Percentiles rank a stretch among this genome's conserved stretches.
Conservation (phyloP, 2,329 filamentous ascomycete genomes). For the Xylariaceae sp. region DNA sequence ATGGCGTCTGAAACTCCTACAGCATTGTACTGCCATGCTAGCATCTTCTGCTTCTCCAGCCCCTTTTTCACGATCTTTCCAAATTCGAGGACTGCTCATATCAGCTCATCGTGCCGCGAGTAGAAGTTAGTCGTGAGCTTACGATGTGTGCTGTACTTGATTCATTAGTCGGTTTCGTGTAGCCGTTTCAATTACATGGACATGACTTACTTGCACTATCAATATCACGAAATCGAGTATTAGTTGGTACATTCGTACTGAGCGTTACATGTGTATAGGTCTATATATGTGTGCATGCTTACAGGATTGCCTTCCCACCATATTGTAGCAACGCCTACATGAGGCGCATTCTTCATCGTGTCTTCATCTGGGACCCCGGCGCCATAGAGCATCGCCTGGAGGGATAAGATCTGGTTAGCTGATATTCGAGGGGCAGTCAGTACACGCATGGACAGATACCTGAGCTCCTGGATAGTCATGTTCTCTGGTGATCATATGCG, state of each 20-base stretch:
- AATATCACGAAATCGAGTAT: not conserved
- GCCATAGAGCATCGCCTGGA: slow-evolving; percentile 95
- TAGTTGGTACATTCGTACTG: not conserved
- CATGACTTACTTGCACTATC: slow-evolving; percentile 28
- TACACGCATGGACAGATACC: slow-evolving; percentile 41
- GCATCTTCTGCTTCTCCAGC: slow-evolving; percentile 77
- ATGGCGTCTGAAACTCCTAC: slow-evolving; percentile 87
- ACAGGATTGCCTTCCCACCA: slow-evolving; percentile 98
- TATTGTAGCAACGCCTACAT: slow-evolving; percentile 85
- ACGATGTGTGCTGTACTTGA: slow-evolving; percentile 30
- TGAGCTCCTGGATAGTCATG: slow-evolving; percentile 93
- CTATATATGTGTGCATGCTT: slow-evolving; percentile 33
- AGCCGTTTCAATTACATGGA: not conserved
- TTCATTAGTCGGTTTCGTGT: slow-evolving; percentile 3
- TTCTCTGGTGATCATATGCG: slow-evolving; percentile 71
- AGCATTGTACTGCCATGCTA: slow-evolving; percentile 93
- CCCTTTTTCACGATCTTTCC: slow-evolving; percentile 83
- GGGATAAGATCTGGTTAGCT: not conserved
- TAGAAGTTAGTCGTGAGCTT: slow-evolving; percentile 11
- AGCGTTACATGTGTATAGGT: not conserved
- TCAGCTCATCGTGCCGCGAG: slow-evolving; percentile 7
- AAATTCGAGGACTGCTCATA: slow-evolving; percentile 69
- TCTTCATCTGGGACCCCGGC: slow-evolving; percentile 80
- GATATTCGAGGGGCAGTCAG: not conserved
- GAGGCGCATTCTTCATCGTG: slow-evolving; percentile 84